Conservation (phyloP, 73 alveolate species). For the Paramecium sonneborni region DNA sequence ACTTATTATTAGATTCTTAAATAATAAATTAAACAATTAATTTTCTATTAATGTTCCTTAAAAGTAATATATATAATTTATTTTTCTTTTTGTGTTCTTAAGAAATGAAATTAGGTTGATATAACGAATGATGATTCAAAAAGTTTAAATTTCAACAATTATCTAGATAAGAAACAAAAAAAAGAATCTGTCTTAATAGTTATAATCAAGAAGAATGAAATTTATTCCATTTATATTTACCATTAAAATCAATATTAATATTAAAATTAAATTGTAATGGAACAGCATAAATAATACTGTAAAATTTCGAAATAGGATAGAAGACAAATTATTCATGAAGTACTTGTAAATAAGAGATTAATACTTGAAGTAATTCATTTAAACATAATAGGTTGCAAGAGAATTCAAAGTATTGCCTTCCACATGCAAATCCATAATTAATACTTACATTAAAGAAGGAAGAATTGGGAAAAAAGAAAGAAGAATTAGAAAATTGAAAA, state of each 20-base stretch:
- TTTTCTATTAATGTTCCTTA: too few relatives aligned
- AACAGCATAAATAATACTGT: not conserved
- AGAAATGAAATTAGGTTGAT: too few relatives aligned
- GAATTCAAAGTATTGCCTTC: conserved; percentile 43
- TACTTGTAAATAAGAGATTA: conserved; percentile 18
- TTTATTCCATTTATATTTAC: not conserved
- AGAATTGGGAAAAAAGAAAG: conserved; percentile 44
- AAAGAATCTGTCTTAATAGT: too few relatives aligned
- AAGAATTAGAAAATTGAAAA: conserved; percentile 39
- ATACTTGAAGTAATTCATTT: not conserved
- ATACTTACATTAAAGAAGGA: conserved; percentile 45
- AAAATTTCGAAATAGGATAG: conserved; percentile 42
- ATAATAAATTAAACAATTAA: too few relatives aligned
- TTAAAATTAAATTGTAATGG: not conserved
- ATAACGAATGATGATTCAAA: not conserved
- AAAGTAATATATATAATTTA: too few relatives aligned
- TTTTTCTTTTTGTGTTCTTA: too few relatives aligned
- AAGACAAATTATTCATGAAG: conserved; percentile 2
- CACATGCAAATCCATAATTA: conserved; percentile 46
- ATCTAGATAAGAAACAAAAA: too few relatives aligned
- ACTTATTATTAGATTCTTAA: not conserved
- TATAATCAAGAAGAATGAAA: not conserved
- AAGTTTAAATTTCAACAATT: not conserved
- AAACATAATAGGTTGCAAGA: conserved; percentile 7
- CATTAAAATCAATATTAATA: not conserved